phyloP scores from a whole-genome alignment of 306 rosid genomes.

The Fragaria ananassa region DNA sequence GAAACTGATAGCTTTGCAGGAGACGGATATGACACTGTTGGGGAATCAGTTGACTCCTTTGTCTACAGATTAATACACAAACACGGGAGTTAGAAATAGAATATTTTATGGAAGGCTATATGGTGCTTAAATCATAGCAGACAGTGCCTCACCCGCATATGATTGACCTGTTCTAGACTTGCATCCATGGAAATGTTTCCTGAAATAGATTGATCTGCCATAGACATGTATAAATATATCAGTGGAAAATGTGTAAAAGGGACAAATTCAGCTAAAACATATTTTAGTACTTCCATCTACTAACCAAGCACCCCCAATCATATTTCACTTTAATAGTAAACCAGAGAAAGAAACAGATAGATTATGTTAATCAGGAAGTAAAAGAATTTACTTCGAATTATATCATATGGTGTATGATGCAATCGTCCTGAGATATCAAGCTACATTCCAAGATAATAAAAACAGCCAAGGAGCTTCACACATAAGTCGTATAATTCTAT shows the following conservation, averaged over 20 bases:
- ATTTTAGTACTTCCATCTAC: not conserved
- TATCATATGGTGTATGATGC: not conserved
- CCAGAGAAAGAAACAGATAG: not conserved
- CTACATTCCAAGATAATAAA: not conserved
- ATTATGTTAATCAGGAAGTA: not conserved
- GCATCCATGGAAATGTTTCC: slow-evolving; percentile 60
- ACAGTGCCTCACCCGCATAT: slow-evolving; percentile 16
- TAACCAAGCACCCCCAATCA: not conserved
- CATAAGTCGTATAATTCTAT: not conserved
- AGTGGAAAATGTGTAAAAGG: slow-evolving; percentile 18
- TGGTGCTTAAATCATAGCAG: not conserved
- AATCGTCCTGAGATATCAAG: not conserved
- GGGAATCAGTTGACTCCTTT: slow-evolving; percentile 52
- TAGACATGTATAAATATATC: slow-evolving; percentile 21
- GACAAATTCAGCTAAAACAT: not conserved
- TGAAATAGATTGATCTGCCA: slow-evolving; percentile 68
- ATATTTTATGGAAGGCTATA: not conserved
- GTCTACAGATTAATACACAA: slow-evolving; percentile 38
- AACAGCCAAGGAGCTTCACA: not conserved
- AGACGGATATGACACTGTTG: slow-evolving; percentile 48
- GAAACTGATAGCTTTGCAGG: slow-evolving; percentile 56
- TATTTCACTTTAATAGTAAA: not conserved
- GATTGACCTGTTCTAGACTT: slow-evolving; percentile 66
- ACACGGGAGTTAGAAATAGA: slow-evolving; percentile 1
- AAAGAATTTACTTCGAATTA: not conserved